Evolutionary conservation across 176 grass and related monocot genomes (phyloP), one percentile per base, ranked within the genome.

Genomic region (Otatea glauca): DNA sequence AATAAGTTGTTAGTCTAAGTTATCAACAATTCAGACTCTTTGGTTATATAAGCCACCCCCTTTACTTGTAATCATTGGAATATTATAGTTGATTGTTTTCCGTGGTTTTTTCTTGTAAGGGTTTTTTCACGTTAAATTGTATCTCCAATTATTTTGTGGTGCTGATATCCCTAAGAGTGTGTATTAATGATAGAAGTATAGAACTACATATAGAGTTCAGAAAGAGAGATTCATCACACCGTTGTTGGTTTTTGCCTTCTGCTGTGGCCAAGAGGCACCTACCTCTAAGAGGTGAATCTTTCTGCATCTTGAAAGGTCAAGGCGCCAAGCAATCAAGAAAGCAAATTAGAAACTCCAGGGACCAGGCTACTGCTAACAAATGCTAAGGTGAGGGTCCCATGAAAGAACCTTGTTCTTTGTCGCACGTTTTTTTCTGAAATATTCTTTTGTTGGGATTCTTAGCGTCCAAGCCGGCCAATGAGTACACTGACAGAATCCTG

Each of bases 231-330:
- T 43, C 3, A 23, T 78, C 60, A 56, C 12, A 24, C 23, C 12
- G 32, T 21, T 48, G 13, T 38, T 58, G 23, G 25, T 68, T 68
- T 64, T 60, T 83, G 84, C 74, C 84, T 78, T 74, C 27, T 78
- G 38, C 49, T 73, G 59, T 67, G 7, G 58, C 39, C 79, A 86
- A 83, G 73, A n/a, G 88, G 10, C 79, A 58, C 55, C 18, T 50
- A 70, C 17, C 43, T 15, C n/a, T 34, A 14, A n/a, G 72, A 66
- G 21, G 66, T 73, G 73, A 83, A 73, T 73, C 72, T 78, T 65
- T 83, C 48, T 78, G 25, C 59, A 59, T 77, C 21, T 72, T 59
- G 79, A 86, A 83, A 83, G 79, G 84, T 58, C 74, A 83, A 34
- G 78, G 38, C 9, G 15, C 25, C 37, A 70, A 71, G 6, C 47